Percentiles rank a stretch among this genome's conserved stretches.
phyloP scores from a whole-genome alignment of 2,329 filamentous ascomycete species.

The Talaromyces marneffei region DNA sequence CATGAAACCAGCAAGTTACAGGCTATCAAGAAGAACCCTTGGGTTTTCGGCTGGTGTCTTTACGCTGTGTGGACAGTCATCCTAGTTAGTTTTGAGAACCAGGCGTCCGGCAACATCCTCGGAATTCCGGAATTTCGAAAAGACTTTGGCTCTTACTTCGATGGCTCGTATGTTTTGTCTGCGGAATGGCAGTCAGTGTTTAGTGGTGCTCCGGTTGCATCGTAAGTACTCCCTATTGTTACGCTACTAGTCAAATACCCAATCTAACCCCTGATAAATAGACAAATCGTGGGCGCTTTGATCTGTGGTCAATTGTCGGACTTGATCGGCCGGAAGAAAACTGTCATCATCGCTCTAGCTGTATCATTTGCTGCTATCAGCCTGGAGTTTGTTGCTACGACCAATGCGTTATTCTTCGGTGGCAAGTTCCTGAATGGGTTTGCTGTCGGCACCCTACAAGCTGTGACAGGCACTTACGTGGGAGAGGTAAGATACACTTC shows the following conservation, averaged over 20 bases:
- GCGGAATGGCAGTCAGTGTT: constrained; percentile 45
- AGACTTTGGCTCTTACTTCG: constrained; percentile 38
- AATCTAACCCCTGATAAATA: background rate
- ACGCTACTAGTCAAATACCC: constrained; percentile 13
- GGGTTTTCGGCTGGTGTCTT: background rate
- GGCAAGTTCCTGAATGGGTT: constrained; percentile 43
- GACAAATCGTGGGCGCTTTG: background rate
- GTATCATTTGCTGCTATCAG: constrained; percentile 36
- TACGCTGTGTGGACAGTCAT: background rate
- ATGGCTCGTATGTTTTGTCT: constrained; percentile 36
- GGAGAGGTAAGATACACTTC: constrained; percentile 12
- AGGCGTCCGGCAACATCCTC: background rate
- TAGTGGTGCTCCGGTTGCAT: constrained; percentile 39
- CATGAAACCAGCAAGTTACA: background rate
- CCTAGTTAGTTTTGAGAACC: background rate
- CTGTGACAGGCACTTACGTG: constrained; percentile 36
- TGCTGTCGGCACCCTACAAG: constrained; percentile 35
- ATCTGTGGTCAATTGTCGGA: background rate
- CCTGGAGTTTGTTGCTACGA: constrained; percentile 39
- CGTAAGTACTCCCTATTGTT: constrained; percentile 25
- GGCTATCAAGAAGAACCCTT: background rate
- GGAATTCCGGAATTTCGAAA: constrained; percentile 42
- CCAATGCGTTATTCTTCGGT: constrained; percentile 38
- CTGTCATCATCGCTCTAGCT: constrained; percentile 24
- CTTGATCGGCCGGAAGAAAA: background rate